Evolutionary conservation across 2,329 filamentous ascomycete species (phyloP), one percentile per base, ranked within the genome.

Genomic region (Xylariaceae sp.): DNA sequence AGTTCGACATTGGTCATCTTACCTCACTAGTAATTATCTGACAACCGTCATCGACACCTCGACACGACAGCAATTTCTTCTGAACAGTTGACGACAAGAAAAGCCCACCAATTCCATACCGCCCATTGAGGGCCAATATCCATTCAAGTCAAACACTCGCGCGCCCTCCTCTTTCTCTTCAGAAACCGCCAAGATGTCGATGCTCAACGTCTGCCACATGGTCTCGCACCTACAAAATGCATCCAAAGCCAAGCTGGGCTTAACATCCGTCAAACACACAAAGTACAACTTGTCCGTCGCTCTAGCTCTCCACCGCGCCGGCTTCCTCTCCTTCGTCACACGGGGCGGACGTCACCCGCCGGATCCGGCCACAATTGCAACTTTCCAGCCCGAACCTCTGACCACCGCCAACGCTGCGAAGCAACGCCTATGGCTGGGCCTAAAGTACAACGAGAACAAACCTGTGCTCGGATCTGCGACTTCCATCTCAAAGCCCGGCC

Each of bases 181-280:
- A 27, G 4, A 35, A 32, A 36, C 43, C 40, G 11, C 33, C 51
- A 72, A 62, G 42, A 88, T 89, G 85, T 86, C 83, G 62, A 80
- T 96, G 71, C 75, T 81, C 66, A 82, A 86, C 70, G 80, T 95
- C 57, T 79, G 83, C 62, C 76, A 92, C 75, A 83, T 91, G 72
- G 95, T 89, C 78, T 90, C 90, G 58, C 90, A 96, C 74, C 78
- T 96, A 49, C 89, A 94, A 69, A 96, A 96, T 75, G 89, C 88
- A 58, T 87, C 87, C 49, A 84, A 84, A 63, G 89, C 88, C n/a
- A 84, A 86, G 1, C 82, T 96, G 0, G 88, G 86, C 58, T 76
- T 95, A 44, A 96, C 91, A 31, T 95, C 89, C 7, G 80, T 96
- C 55, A 83, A 86, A 41, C 85, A 86, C 73, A 85, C 82, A 44